Base-by-base conservation (phyloP, 345 rosid species). In the Bretschneidera sinensis region DNA sequence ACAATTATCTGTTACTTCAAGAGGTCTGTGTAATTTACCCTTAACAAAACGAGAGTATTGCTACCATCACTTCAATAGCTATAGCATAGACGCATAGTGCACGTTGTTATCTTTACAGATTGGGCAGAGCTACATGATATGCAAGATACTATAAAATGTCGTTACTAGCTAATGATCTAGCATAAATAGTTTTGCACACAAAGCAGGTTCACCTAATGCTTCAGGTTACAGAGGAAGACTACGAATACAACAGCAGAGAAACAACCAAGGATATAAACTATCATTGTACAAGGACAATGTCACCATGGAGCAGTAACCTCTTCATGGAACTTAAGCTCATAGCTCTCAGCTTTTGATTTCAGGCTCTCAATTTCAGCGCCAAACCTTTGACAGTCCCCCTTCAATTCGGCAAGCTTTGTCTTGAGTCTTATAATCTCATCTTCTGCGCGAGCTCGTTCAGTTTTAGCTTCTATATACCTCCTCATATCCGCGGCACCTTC, bases 261-360 rank as follows among this genome's bases (percentile, higher is more conserved):
- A 31, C 15, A 57, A 49, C 23, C 58, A 28, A 24, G 19, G 50
- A 33, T 19, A 25, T 33, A 51, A 60, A 47, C 51, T 28, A 5
- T 21, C 8, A 31, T 1, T 52, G 18, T 24, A 48, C 35, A 31
- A 57, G 43, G 35, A 62, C 25, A 53, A 23, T 0, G 51, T 85
- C 69, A 85, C 92, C 86, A 85, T 39, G 88, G 82, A 21, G 86
- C 79, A 35, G 55, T 64, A 24, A 78, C 85, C 63, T 67, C 79
- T 63, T 74, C 78, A 60, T 65, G 73, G 72, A 85, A 85, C 67
- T 66, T 74, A 24, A 66, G 66, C 70, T 79, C 82, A 24, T 77
- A 76, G 52, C 61, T 76, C 76, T 78, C 85, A 35, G 79, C 83
- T 57, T 67, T 74, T 8, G 79, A 71, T 63, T 72, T 73, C 60